Conservation (phyloP, 805 yeast species). For the Yarrowia divulgata region DNA sequence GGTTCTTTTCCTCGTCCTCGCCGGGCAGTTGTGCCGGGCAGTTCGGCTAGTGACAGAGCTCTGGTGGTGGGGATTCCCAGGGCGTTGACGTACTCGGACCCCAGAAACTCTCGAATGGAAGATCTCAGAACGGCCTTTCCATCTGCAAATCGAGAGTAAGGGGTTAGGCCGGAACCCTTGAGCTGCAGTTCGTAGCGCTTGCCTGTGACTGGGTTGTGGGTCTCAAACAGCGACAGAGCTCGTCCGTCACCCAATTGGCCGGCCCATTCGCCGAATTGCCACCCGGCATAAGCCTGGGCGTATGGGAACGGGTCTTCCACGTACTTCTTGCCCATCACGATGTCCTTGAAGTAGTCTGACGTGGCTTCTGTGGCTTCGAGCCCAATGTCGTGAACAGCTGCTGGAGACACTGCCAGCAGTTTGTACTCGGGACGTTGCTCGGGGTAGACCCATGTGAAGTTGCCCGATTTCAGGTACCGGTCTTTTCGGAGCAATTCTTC, state of each 20-base stretch:
- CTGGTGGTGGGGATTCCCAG: slow-evolving; percentile 88
- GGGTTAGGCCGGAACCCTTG: slow-evolving; percentile 92
- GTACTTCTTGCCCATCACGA: slow-evolving; percentile 68
- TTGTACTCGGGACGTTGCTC: slow-evolving; percentile 57
- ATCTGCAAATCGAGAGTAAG: slow-evolving; percentile 93
- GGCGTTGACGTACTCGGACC: slow-evolving; percentile 79
- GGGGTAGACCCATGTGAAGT: slow-evolving; percentile 78
- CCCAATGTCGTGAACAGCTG: slow-evolving; percentile 69
- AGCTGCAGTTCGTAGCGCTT: slow-evolving; percentile 71
- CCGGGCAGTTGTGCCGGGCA: slow-evolving; percentile 80
- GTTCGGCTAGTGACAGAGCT: slow-evolving; percentile 72
- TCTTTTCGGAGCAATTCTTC: slow-evolving; percentile 58
- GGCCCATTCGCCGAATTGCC: slow-evolving; percentile 95
- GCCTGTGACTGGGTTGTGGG: slow-evolving; percentile 56
- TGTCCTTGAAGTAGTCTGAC: slow-evolving; percentile 58
- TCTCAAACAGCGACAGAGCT: slow-evolving; percentile 80
- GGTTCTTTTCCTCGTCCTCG: slow-evolving; percentile 71
- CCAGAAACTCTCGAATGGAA: slow-evolving; percentile 84
- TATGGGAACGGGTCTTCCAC: slow-evolving; percentile 71
- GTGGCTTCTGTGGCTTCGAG: slow-evolving; percentile 53
- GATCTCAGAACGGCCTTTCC: slow-evolving; percentile 93
- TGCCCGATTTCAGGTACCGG: slow-evolving; percentile 63
- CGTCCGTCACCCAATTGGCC: slow-evolving; percentile 98
- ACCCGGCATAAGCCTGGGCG: slow-evolving; percentile 93
- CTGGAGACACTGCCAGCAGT: slow-evolving; percentile 64